phyloP scores from a whole-genome alignment of 768 basidiomycete species.

The Calocera viscosa region DNA sequence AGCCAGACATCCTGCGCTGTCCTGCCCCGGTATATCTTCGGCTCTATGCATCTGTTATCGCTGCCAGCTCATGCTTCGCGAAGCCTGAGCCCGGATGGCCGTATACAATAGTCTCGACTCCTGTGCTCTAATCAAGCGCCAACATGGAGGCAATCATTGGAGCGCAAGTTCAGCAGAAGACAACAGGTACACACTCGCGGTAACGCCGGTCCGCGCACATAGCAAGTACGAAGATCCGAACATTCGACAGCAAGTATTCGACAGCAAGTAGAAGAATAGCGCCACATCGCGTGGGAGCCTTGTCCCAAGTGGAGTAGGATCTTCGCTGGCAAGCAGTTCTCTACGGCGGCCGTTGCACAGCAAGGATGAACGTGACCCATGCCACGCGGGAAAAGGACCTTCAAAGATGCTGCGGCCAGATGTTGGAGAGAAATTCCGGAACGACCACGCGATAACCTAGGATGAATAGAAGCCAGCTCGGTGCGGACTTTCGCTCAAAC shows the following conservation, averaged over 20 bases:
- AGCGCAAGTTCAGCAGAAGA: too few species aligned
- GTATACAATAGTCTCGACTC: neutral
- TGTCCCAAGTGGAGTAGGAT: neutral
- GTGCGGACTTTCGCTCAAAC: neutral
- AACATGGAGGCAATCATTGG: neutral
- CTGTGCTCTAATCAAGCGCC: neutral
- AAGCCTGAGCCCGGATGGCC: neutral
- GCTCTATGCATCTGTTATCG: neutral
- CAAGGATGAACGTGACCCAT: neutral
- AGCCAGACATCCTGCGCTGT: neutral
- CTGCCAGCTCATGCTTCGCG: neutral
- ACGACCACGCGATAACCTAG: neutral
- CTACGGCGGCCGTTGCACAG: conserved; percentile 4
- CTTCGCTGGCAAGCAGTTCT: neutral
- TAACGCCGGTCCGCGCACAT: too few species aligned
- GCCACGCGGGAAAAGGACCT: conserved; percentile 5
- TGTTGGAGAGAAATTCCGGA: neutral
- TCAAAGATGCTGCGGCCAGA: neutral
- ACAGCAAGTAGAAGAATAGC: neutral
- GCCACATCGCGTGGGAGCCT: neutral
- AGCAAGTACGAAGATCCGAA: neutral
- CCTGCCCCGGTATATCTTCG: neutral
- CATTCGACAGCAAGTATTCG: neutral
- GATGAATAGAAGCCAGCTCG: neutral
- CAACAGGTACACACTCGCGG: too few species aligned